Evolutionary conservation across 371 early-diverging fungal genomes (phyloP).

Genomic region (Paraphysoderma sedebokerense): DNA sequence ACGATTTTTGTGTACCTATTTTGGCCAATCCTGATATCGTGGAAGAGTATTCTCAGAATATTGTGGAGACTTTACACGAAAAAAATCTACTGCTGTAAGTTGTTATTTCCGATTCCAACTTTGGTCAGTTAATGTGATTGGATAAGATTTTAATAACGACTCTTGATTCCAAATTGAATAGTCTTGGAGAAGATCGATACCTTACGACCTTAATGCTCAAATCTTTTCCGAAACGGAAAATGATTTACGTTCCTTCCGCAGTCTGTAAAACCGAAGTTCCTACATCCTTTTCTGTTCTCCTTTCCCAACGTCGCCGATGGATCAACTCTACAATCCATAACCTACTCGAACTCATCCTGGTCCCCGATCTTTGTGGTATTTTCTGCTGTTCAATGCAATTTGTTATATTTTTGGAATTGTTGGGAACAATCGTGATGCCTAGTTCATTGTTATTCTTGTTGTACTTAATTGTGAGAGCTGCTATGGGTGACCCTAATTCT

Average conservation of each 20-base stretch:
- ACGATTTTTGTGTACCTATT: conserved; percentile 70
- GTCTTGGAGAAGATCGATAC: conserved; percentile 98
- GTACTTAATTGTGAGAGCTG: conserved; percentile 49
- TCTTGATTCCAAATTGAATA: too few species aligned
- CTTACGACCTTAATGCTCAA: conserved; percentile 95
- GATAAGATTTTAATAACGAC: too few species aligned
- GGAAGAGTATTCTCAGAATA: conserved; percentile 79
- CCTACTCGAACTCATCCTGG: conserved; percentile 75
- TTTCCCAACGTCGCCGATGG: conserved; percentile 95
- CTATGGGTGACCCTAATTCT: too few species aligned
- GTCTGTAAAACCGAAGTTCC: conserved; percentile 91
- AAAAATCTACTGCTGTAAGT: conserved; percentile 93
- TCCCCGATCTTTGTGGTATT: conserved; percentile 89
- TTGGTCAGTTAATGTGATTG: too few species aligned
- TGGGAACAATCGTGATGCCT: conserved; percentile 94
- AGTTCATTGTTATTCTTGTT: conserved; percentile 82
- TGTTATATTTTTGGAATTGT: conserved; percentile 85
- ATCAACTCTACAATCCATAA: conserved; percentile 98
- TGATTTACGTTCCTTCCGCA: conserved; percentile 89
- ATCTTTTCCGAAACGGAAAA: conserved; percentile 82
- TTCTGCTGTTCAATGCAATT: conserved; percentile 98
- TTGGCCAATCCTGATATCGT: conserved; percentile 81
- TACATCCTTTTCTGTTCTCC: conserved; percentile 65
- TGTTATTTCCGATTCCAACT: too few species aligned
- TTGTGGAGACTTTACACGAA: conserved; percentile 91